Percentiles rank a stretch among this genome's conserved stretches.
phyloP scores from a whole-genome alignment of 164 flowering plant species.

The Magnolia sinica region DNA sequence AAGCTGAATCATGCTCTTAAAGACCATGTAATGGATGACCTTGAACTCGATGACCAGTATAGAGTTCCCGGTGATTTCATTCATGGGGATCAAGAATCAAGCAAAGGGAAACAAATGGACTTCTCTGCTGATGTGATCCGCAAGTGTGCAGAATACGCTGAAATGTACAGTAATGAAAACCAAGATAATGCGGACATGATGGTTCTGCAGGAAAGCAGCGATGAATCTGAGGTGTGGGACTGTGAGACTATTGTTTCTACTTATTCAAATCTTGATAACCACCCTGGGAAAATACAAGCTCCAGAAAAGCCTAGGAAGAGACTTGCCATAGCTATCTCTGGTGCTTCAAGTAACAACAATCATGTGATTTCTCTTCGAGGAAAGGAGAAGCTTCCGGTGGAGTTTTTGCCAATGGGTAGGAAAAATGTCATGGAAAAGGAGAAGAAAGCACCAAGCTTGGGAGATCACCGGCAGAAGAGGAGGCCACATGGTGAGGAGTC shows the following conservation, averaged over 20 bases:
- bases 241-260: conserved; percentile 89
- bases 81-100: conserved; percentile 23
- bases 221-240: conserved; percentile 82
- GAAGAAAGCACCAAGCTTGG: conserved; percentile 23
- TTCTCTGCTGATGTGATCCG: conserved; percentile 55
- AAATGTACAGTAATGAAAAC: conserved; percentile 54
- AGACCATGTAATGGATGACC: conserved; percentile 34
- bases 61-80: conserved; percentile 61
- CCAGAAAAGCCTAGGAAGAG: conserved; percentile 57
- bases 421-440: conserved; percentile 37
- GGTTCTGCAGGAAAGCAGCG: conserved; percentile 70
- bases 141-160: conserved; percentile 72
- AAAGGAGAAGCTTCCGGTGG: conserved; percentile 77
- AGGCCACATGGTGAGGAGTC: conserved; percentile 65
- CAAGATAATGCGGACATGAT: conserved; percentile 36
- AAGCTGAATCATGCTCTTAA: conserved; percentile 55
- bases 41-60: conserved; percentile 46
- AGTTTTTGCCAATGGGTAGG: conserved; percentile 53
- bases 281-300: conserved; percentile 80
- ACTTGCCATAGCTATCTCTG: conserved; percentile 40
- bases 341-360: conserved; percentile 23
- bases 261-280: conserved; percentile 91
- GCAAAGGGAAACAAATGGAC: conserved; percentile 30
- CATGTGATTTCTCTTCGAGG: conserved; percentile 66
- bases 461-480: conserved; percentile 34